A percentile compares a stretch with the other conserved stretches of the same genome.
phyloP scores from a whole-genome alignment of 495 filamentous ascomycete genomes.

The Glarea lozoyensis region DNA sequence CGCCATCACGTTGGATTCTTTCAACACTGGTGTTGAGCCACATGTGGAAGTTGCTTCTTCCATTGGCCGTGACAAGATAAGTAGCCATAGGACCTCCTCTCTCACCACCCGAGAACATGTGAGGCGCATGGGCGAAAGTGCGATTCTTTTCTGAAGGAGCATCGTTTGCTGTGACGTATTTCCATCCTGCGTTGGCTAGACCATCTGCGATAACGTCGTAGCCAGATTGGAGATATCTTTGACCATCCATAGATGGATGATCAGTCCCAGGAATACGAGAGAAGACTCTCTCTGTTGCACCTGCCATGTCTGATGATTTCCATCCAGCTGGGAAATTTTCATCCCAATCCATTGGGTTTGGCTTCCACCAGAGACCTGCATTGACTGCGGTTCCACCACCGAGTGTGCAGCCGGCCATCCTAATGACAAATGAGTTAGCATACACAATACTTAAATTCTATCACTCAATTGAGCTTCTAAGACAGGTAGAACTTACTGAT shows the following conservation, averaged over 20 bases:
- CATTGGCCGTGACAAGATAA: constrained; percentile 43
- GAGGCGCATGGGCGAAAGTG: constrained; percentile 41
- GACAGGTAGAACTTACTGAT: too few species aligned
- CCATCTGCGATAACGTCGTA: constrained; percentile 39
- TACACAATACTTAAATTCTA: too few species aligned
- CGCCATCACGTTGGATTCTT: constrained; percentile 37
- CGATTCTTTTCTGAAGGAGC: constrained; percentile 43
- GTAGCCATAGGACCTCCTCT: constrained; percentile 47
- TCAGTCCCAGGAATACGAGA: constrained; percentile 44
- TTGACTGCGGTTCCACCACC: constrained; percentile 43
- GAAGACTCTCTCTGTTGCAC: constrained; percentile 40
- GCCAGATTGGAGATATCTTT: constrained; percentile 44
- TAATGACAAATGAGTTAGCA: too few species aligned
- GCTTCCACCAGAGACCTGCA: constrained; percentile 38
- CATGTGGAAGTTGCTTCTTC: constrained; percentile 42
- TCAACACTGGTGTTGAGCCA: constrained; percentile 38
- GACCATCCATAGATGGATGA: constrained; percentile 42
- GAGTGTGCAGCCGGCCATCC: constrained; percentile 43
- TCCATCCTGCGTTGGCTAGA: constrained; percentile 34
- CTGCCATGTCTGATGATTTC: constrained; percentile 44
- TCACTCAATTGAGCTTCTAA: too few species aligned
- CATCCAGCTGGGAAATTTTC: constrained; percentile 50
- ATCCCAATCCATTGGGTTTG: constrained; percentile 46
- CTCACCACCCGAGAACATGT: constrained; percentile 43
- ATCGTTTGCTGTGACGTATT: constrained; percentile 36